A percentile compares a stretch with the other conserved stretches of the same genome.
Conservation (phyloP, 331 rosid species). For the Telfairia occidentalis region DNA sequence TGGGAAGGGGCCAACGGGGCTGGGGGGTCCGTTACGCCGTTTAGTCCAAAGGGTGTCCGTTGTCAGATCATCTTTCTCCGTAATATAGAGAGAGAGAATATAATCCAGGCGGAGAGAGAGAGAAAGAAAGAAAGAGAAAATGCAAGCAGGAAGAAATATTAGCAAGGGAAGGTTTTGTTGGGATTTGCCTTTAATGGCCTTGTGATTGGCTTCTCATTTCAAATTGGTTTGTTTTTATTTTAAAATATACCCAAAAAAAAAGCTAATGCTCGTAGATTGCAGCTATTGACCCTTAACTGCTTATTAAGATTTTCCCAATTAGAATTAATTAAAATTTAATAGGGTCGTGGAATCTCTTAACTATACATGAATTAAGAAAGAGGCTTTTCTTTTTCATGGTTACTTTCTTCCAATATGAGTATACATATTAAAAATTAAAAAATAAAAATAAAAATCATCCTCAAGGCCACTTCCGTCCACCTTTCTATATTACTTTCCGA, state of each 20-base stretch:
- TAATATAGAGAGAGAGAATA: constrained; percentile 2
- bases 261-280: not conserved
- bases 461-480: not conserved
- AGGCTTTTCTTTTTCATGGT: not conserved
- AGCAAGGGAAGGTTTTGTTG: constrained; percentile 8
- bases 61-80: constrained; percentile 12
- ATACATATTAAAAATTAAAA: not conserved
- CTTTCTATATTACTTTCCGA: not conserved
- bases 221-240: constrained; percentile 1
- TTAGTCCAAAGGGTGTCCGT: not conserved
- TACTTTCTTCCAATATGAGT: not conserved
- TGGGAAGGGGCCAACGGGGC: not conserved
- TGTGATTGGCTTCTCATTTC: not conserved
- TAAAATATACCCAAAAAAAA: not conserved
- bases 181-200: not conserved
- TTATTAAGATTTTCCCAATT: not conserved
- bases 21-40: constrained; percentile 6
- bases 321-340: not conserved
- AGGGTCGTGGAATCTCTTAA: not conserved
- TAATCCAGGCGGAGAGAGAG: not conserved
- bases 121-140: not conserved
- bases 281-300: constrained; percentile 7
- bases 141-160: not conserved
- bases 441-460: not conserved
- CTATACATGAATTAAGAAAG: not conserved